A percentile compares a stretch with the other conserved stretches of the same genome.
These are phyloP conservation scores for Jaenimonas drosophilae DNA, from an alignment of 208 protist species.

Conservation along the genomic window DNA sequence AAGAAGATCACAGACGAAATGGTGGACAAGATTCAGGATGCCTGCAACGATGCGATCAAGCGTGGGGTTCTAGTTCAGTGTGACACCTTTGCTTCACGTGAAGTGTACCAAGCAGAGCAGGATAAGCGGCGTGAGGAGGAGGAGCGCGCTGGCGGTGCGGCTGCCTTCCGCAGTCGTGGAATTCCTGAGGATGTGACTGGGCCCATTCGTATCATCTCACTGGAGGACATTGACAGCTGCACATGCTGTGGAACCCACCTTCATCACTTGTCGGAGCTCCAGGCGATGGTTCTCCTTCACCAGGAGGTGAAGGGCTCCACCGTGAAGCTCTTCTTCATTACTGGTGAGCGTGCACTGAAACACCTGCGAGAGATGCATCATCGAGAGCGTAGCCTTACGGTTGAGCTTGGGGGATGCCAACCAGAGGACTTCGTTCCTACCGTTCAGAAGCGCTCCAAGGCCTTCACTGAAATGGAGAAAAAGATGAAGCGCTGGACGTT, in stretches of 20 bases:
- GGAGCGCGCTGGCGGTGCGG: too few relatives aligned
- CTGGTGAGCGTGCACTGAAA: slow-evolving; percentile 40
- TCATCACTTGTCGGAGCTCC: slow-evolving; percentile 45
- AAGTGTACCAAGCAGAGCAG: slow-evolving; percentile 27
- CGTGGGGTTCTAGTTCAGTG: slow-evolving; percentile 27
- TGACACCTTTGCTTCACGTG: slow-evolving; percentile 29
- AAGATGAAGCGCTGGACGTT: slow-evolving; percentile 30
- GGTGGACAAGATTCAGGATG: slow-evolving; percentile 32
- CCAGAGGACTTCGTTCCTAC: slow-evolving; percentile 44
- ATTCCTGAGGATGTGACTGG: slow-evolving; percentile 71
- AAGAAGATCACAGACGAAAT: slow-evolving; percentile 46
- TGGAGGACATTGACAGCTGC: slow-evolving; percentile 57
- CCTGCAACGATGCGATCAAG: slow-evolving; percentile 54
- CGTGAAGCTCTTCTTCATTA: slow-evolving; percentile 72
- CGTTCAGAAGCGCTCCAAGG: slow-evolving; percentile 32
- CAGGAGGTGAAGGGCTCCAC: slow-evolving; percentile 69
- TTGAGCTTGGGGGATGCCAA: slow-evolving; percentile 45
- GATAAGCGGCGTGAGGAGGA: too few relatives aligned
- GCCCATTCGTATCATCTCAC: slow-evolving; percentile 68
- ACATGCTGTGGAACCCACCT: slow-evolving; percentile 88
- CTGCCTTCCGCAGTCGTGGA: slow-evolving; percentile 29
- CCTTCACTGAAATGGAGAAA: slow-evolving; percentile 41
- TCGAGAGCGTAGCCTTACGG: slow-evolving; percentile 49
- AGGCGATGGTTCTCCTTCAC: slow-evolving; percentile 68
- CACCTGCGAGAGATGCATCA: slow-evolving; percentile 24